phyloP scores from a whole-genome alignment of 2,329 filamentous ascomycete species.

The Pseudogymnoascus pannorum region DNA sequence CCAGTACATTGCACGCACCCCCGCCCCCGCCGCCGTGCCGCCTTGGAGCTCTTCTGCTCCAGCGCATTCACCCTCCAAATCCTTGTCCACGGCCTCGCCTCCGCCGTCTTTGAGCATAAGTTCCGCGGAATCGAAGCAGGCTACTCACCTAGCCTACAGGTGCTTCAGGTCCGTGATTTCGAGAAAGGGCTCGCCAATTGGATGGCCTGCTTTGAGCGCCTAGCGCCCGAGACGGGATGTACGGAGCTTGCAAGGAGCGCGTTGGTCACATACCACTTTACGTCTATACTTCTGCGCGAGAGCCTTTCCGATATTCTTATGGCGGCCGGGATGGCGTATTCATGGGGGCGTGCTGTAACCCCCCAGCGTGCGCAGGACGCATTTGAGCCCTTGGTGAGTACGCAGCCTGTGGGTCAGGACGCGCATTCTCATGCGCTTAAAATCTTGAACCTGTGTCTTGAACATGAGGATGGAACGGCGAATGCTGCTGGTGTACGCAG shows the following conservation, averaged over 20 bases:
- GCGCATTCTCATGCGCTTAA: constrained; percentile 19
- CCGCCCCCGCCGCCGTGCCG: constrained; percentile 14
- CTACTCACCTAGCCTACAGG: constrained; percentile 11
- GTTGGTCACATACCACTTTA: constrained; percentile 19
- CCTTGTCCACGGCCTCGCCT: constrained; percentile 20
- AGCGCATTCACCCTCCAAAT: constrained; percentile 19
- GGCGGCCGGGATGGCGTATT: constrained; percentile 21
- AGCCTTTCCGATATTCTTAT: constrained; percentile 21
- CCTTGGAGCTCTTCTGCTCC: constrained; percentile 15
- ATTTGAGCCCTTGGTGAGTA: constrained; percentile 17
- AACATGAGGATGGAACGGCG: constrained; percentile 12
- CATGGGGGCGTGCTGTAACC: constrained; percentile 20
- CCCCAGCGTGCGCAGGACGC: constrained; percentile 20
- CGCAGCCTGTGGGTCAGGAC: constrained; percentile 18
- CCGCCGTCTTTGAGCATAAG: constrained; percentile 20
- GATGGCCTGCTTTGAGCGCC: constrained; percentile 17
- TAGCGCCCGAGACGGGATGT: constrained; percentile 13
- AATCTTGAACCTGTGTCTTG: constrained; percentile 18
- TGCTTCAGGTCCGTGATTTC: constrained; percentile 17
- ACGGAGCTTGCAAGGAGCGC: constrained; percentile 16
- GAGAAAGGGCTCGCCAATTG: constrained; percentile 18
- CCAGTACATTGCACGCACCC: constrained; percentile 16
- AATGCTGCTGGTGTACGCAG: not conserved
- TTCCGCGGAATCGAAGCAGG: constrained; percentile 18
- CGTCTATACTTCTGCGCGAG: constrained; percentile 17